These are phyloP conservation scores for Yarrowia deformans DNA, from an alignment of 805 yeast genomes.

Conservation along the genomic window DNA sequence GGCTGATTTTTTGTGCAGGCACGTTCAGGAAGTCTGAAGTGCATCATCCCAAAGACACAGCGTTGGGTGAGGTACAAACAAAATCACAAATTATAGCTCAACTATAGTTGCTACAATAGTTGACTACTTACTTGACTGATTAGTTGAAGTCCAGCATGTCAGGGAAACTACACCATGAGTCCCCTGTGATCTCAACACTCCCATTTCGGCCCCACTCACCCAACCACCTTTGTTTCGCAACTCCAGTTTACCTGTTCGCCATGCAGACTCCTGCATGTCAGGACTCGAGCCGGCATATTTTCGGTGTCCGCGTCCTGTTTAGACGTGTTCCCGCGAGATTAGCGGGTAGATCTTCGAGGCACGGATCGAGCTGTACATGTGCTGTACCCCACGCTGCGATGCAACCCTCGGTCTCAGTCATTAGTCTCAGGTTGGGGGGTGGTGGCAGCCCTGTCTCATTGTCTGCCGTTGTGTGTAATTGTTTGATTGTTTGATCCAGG, in stretches of 20 bases:
- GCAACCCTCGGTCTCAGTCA: background rate
- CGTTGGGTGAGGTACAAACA: too few relatives aligned
- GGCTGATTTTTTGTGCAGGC: background rate
- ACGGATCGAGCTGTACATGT: background rate
- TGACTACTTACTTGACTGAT: too few relatives aligned
- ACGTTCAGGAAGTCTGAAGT: too few relatives aligned
- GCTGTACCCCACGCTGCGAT: conserved; percentile 7
- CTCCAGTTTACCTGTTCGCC: background rate
- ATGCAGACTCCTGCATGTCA: conserved; percentile 5
- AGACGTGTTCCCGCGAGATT: background rate
- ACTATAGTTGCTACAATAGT: too few relatives aligned
- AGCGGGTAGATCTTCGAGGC: conserved; percentile 1
- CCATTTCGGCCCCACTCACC: too few relatives aligned
- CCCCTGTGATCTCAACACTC: too few relatives aligned
- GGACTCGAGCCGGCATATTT: conserved; percentile 2
- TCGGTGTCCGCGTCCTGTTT: background rate
- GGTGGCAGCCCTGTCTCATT: background rate
- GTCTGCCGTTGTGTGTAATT: background rate
- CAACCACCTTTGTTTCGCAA: too few relatives aligned
- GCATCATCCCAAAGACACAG: too few relatives aligned
- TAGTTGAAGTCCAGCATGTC: too few relatives aligned
- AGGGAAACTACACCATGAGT: too few relatives aligned
- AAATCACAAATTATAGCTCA: too few relatives aligned
- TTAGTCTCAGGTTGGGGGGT: background rate
- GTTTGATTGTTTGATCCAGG: background rate